A percentile compares a stretch with the other conserved stretches of the same genome.
Evolutionary conservation across 352 stramenopile genomes (phyloP).

Genomic region (Globisporangium nunn): DNA sequence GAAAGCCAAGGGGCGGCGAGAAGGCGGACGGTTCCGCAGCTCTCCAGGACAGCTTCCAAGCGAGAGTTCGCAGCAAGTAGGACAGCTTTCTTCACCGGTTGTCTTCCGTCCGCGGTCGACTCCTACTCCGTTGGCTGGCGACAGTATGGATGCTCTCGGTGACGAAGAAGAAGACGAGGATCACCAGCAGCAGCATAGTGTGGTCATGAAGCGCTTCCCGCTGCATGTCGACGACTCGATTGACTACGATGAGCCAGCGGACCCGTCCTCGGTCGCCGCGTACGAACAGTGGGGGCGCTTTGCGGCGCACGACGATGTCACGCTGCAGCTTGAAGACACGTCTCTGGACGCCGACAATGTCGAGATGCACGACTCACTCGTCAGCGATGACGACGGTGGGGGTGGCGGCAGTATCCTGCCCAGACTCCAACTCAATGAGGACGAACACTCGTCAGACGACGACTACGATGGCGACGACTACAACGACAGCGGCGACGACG

Average conservation of each 20-base stretch:
- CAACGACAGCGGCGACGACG: constrained; percentile 14
- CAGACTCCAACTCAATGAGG: constrained; percentile 18
- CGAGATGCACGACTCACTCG: constrained; percentile 30
- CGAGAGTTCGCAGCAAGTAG: not conserved
- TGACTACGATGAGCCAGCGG: constrained; percentile 1
- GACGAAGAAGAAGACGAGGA: not conserved
- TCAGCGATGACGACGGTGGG: constrained; percentile 6
- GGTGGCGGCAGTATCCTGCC: too few relatives aligned
- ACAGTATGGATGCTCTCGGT: not conserved
- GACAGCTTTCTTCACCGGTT: not conserved
- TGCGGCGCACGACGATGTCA: constrained; percentile 11
- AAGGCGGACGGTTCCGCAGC: constrained; percentile 3
- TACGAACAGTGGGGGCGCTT: constrained; percentile 16
- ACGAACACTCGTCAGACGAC: constrained; percentile 32
- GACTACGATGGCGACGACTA: constrained; percentile 38
- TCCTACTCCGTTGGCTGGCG: not conserved
- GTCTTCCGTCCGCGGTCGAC: not conserved
- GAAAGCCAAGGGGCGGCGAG: constrained; percentile 16
- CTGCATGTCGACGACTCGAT: constrained; percentile 9
- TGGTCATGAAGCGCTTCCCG: constrained; percentile 10
- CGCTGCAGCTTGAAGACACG: constrained; percentile 14
- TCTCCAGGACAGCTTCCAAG: not conserved
- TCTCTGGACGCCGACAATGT: constrained; percentile 17
- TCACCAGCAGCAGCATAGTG: not conserved
- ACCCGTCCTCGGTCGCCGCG: constrained; percentile 4